Conservation (phyloP, 257 asterid genomes). For the Cinchona pubescens region DNA sequence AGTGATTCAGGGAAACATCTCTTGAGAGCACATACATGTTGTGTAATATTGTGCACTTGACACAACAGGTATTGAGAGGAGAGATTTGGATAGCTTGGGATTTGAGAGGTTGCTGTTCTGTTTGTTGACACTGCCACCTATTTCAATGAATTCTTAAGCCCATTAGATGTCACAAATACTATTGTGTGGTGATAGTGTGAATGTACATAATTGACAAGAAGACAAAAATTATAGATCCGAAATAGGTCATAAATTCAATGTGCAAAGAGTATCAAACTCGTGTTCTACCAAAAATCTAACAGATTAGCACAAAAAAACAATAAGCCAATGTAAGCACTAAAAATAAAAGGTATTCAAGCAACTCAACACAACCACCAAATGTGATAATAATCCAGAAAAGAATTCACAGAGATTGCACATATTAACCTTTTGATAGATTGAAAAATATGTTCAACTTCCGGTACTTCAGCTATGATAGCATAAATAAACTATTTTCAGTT, state of each 20-base stretch:
- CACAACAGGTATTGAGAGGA: constrained; percentile 82
- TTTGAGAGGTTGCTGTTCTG: constrained; percentile 73
- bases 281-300: not conserved
- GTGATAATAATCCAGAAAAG: not conserved
- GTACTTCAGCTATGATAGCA: not conserved
- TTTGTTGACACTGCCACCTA: constrained; percentile 94
- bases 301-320: not conserved
- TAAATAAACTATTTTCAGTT: not conserved
- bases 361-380: not conserved
- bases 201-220: not conserved
- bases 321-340: not conserved
- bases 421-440: not conserved
- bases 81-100: constrained; percentile 84
- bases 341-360: not conserved
- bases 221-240: not conserved
- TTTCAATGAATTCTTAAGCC: constrained; percentile 12
- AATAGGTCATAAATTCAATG: not conserved
- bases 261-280: not conserved
- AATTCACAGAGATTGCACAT: not conserved
- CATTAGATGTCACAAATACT: constrained; percentile 12
- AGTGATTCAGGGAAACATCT: not conserved
- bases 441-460: not conserved
- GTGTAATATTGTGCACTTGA: constrained; percentile 87
- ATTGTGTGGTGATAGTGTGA: not conserved
- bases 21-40: constrained; percentile 52